These are phyloP conservation scores for Casaregolazyma suthepensis DNA, from an alignment of 1,139 yeast genomes.

Conservation along the genomic window DNA sequence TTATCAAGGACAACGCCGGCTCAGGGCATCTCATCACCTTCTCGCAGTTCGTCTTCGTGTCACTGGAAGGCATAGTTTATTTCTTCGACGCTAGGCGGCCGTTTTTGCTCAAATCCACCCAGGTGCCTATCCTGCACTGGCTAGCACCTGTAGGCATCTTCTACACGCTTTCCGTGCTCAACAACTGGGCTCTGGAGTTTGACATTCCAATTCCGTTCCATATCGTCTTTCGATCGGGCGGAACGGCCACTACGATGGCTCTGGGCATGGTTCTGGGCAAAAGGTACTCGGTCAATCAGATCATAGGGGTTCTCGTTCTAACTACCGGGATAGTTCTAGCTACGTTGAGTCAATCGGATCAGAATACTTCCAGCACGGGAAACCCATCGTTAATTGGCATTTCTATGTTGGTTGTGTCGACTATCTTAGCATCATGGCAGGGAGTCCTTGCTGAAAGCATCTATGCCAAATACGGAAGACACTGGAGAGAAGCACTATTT, in stretches of 20 bases:
- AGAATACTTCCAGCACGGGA: neutral
- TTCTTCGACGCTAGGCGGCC: constrained; percentile 32
- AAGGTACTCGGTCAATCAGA: constrained; percentile 42
- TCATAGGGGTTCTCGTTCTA: constrained; percentile 46
- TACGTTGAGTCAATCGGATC: constrained; percentile 27
- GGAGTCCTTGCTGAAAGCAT: constrained; percentile 53
- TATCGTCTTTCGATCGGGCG: constrained; percentile 60
- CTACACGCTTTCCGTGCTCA: constrained; percentile 48
- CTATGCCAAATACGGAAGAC: constrained; percentile 45
- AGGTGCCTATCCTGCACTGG: constrained; percentile 48
- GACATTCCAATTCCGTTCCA: constrained; percentile 62
- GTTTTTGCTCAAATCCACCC: constrained; percentile 25
- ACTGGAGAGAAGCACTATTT: constrained; percentile 62
- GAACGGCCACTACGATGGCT: constrained; percentile 56
- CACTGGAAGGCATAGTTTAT: constrained; percentile 40
- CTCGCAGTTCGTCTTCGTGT: constrained; percentile 51
- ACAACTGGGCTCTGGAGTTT: constrained; percentile 54
- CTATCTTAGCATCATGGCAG: constrained; percentile 47
- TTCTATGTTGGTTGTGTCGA: constrained; percentile 40
- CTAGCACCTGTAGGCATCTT: constrained; percentile 45
- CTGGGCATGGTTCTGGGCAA: constrained; percentile 48
- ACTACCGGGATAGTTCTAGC: constrained; percentile 55
- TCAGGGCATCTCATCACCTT: constrained; percentile 51
- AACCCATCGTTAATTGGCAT: constrained; percentile 38
- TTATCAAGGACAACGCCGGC: constrained; percentile 38